These are phyloP conservation scores for Myxozyma lipomycoides DNA, from an alignment of 805 yeast species.

Conservation along the genomic window DNA sequence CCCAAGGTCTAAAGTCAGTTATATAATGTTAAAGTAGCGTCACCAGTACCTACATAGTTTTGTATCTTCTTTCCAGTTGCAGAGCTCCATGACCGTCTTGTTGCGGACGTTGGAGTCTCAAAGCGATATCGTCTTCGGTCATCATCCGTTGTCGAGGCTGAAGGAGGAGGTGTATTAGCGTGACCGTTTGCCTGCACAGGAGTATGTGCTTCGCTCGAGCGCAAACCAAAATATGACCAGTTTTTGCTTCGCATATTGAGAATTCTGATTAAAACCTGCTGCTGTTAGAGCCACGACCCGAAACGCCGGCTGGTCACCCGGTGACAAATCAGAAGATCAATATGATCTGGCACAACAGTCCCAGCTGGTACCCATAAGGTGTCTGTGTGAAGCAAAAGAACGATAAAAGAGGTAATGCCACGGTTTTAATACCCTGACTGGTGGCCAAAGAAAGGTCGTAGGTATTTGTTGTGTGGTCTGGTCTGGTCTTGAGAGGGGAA, in stretches of 20 bases:
- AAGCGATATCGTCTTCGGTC: not conserved
- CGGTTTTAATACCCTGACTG: too few relatives aligned
- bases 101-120: not conserved
- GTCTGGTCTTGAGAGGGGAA: too few relatives aligned
- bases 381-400: too few relatives aligned
- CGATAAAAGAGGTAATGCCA: too few relatives aligned
- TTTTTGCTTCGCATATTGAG: constrained; percentile 9
- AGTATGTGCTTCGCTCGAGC: constrained; percentile 3
- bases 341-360: too few relatives aligned
- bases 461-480: too few relatives aligned
- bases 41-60: constrained; percentile 8
- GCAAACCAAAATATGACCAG: constrained; percentile 13
- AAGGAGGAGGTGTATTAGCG: constrained; percentile 1
- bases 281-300: too few relatives aligned
- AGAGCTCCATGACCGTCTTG: not conserved
- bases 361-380: too few relatives aligned
- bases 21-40: not conserved
- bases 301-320: not conserved
- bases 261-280: too few relatives aligned
- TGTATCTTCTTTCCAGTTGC: constrained; percentile 3
- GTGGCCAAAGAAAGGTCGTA: too few relatives aligned
- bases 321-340: not conserved
- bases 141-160: constrained; percentile 5
- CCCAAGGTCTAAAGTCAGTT: constrained; percentile 36
- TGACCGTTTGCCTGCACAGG: not conserved